Conservation (phyloP, 192 early-diverging fungal species). For the Coemansia sp. region DNA sequence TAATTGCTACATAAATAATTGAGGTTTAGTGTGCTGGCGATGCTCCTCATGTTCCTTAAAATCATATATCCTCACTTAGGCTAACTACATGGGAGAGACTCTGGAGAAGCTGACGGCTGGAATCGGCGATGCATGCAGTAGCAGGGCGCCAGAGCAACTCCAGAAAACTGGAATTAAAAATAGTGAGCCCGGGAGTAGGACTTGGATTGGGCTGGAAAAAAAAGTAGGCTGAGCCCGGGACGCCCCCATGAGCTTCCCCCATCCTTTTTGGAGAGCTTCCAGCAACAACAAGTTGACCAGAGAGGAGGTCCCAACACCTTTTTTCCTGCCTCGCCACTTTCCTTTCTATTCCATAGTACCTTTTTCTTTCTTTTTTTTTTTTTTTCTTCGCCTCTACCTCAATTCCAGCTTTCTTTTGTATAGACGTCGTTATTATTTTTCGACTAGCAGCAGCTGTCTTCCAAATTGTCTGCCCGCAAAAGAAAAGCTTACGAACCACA, state of each 20-base stretch:
- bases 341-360: constrained; percentile 3
- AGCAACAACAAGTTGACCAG: background rate
- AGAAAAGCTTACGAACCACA: background rate
- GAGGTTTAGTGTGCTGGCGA: background rate
- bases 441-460: background rate
- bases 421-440: constrained; percentile 6
- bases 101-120: background rate
- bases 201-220: background rate
- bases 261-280: background rate
- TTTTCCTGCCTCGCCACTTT: constrained; percentile 9
- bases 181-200: background rate
- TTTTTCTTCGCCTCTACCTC: constrained; percentile 24
- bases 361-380: constrained; percentile 24
- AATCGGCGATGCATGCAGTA: background rate
- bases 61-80: background rate
- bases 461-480: background rate
- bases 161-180: background rate
- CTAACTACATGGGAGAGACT: background rate
- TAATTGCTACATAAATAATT: background rate
- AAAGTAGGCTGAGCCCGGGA: background rate
- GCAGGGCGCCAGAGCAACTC: background rate
- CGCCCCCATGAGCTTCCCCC: background rate
- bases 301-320: constrained; percentile 5
- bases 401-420: constrained; percentile 14
- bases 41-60: background rate